Conservation (phyloP, 2,329 filamentous ascomycete genomes). For the Colletotrichum paranaense region DNA sequence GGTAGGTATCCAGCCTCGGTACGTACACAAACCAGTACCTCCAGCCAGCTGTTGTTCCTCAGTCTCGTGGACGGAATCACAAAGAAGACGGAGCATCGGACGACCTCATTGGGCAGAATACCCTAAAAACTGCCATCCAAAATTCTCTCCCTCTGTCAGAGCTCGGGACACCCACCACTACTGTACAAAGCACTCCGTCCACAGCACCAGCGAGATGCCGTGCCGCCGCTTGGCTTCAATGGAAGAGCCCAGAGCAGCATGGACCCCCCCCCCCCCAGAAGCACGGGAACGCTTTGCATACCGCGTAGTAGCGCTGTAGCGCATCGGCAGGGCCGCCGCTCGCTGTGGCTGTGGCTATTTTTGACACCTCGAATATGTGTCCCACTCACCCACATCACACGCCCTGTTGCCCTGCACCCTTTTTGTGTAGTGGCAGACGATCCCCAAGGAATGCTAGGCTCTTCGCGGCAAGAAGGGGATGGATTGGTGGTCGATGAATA, state of each 20-base stretch:
- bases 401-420: background rate
- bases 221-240: background rate
- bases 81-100: background rate
- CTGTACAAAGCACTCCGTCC: background rate
- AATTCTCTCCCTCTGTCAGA: background rate
- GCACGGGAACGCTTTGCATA: background rate
- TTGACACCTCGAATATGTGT: background rate
- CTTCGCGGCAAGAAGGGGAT: background rate
- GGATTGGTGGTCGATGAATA: slow-evolving; percentile 20
- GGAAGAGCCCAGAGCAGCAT: background rate
- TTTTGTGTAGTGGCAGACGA: background rate
- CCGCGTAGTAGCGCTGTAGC: background rate
- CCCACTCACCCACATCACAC: background rate
- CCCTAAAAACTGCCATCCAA: slow-evolving; percentile 16
- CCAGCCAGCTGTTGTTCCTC: background rate
- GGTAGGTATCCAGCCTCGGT: background rate
- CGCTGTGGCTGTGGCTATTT: slow-evolving; percentile 34
- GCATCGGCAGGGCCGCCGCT: slow-evolving; percentile 26
- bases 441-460: background rate
- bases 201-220: background rate
- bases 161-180: background rate
- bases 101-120: background rate
- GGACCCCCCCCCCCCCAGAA: background rate
- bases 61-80: slow-evolving; percentile 11
- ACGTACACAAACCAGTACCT: background rate